Evolutionary conservation across 139 green algal genomes (phyloP), one percentile per base, ranked within the genome.

Genomic region (Pseudopediastrum boryanum): DNA sequence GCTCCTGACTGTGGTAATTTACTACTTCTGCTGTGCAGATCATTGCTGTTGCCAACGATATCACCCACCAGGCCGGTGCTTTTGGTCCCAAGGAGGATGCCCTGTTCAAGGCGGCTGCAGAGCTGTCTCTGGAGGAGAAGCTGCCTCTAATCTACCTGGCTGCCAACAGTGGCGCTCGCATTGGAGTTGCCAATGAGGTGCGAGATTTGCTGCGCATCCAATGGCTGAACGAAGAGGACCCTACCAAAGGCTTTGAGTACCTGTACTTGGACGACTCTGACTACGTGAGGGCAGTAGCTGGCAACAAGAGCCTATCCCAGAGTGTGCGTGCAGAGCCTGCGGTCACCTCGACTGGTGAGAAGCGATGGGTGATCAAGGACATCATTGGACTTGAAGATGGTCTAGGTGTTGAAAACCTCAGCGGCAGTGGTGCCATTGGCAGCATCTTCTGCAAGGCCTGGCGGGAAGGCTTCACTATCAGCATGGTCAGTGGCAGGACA

Each of bases 331-430:
- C 42, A 44, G 39, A 65, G 68, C 33, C 16, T 16, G 29, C 62
- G 23, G 13, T 25, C 33, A 69, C 54, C 13, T 41, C 39, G 5
- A 23, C 35, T 29, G 81, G 85, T 7, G 78, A 90, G 77, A 66
- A 33, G 4, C 86, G 82, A 71, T 94, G 88, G 88, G 75, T 88
- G 33, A 31, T 96, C 25, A 92, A 80, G 8, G 95, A 98, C 75
- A 91, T 99, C 29, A 90, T 99, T n/a, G 97, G 97, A 6, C 29
- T 77, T 5, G 94, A 98, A 80, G 94, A 99, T 78, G 97, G 97
- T 12, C 85, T 99, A 25, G 97, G 97, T 25, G 95, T 99, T 67
- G 97, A 99, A 87, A 98, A 94, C 85, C 89, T 99, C 44, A 93
- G 83, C n/a, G 97, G 95, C 71, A 95, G 86, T n/a, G 97, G 92